These are phyloP conservation scores for Mucor irregularis DNA, from an alignment of 371 early-diverging fungal genomes.

Conservation along the genomic window DNA sequence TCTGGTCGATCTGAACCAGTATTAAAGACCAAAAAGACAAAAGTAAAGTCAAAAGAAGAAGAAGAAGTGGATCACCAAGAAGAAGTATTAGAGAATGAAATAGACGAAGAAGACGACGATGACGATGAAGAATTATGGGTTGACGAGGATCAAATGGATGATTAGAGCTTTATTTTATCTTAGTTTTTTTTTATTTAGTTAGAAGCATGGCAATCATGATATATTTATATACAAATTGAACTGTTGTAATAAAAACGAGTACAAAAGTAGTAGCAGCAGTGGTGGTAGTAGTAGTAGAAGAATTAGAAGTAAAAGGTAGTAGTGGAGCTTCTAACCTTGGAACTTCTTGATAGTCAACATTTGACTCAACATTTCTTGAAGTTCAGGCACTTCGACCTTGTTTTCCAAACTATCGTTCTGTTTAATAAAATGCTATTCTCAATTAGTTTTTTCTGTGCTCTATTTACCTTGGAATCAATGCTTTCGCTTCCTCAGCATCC, in stretches of 20 bases:
- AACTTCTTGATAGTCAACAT: slow-evolving; percentile 78
- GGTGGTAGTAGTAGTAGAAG: too few relatives aligned
- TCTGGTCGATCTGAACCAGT: neutral
- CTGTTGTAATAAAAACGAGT: neutral
- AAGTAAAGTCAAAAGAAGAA: neutral
- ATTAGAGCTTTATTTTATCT: neutral
- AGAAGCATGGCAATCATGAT: neutral
- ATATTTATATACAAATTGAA: neutral
- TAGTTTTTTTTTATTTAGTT: neutral
- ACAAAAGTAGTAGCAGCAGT: too few relatives aligned
- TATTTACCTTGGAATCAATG: slow-evolving; percentile 77
- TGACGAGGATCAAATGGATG: slow-evolving; percentile 6
- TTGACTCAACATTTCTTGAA: slow-evolving; percentile 74
- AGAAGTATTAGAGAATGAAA: neutral
- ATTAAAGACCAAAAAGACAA: neutral
- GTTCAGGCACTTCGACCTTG: slow-evolving; percentile 27
- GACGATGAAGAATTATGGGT: slow-evolving; percentile 12
- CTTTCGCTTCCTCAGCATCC: slow-evolving; percentile 85
- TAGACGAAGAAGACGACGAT: neutral
- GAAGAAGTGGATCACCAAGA: neutral
- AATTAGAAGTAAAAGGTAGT: too few relatives aligned
- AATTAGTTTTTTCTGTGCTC: neutral
- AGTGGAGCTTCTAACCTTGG: slow-evolving; percentile 48
- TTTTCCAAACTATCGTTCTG: slow-evolving; percentile 14
- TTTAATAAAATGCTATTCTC: neutral